phyloP scores from a whole-genome alignment of 1,139 yeast species.

The Scheffersomyces quercinus region DNA sequence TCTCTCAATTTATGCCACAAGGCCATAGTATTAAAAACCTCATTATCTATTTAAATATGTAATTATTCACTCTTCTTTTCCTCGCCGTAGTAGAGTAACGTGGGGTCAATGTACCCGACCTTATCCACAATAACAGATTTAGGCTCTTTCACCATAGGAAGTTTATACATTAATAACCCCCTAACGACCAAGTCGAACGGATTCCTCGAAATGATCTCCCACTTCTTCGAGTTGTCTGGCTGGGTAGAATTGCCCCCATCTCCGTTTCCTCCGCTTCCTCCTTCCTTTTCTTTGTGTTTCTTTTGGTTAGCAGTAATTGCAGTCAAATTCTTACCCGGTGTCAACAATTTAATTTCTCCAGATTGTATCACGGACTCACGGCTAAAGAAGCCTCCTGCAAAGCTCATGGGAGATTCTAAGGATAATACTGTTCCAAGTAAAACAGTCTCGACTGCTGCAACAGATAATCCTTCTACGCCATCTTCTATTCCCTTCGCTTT shows the following conservation, averaged over 20 bases:
- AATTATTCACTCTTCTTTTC: background rate
- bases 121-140: conserved; percentile 66
- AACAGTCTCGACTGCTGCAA: conserved; percentile 56
- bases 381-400: conserved; percentile 77
- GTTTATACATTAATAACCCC: conserved; percentile 75
- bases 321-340: conserved; percentile 73
- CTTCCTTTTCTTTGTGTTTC: conserved; percentile 9
- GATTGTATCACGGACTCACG: conserved; percentile 56
- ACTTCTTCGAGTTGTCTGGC: conserved; percentile 53
- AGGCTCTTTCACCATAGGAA: conserved; percentile 61
- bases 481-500: conserved; percentile 2
- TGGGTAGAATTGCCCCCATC: conserved; percentile 6
- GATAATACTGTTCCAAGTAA: conserved; percentile 67
- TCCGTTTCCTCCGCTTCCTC: conserved; percentile 8
- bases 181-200: conserved; percentile 86
- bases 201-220: conserved; percentile 75
- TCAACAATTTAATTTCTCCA: conserved; percentile 69
- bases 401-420: conserved; percentile 72
- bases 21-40: no score
- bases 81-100: conserved; percentile 3
- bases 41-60: background rate
- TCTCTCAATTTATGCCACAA: background rate
- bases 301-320: conserved; percentile 14
- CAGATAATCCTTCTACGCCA: conserved; percentile 8
- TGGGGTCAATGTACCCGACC: conserved; percentile 60